Evolutionary conservation across 768 basidiomycete genomes (phyloP), one percentile per base, ranked within the genome.

Genomic region (Kwoniella bestiolae): DNA sequence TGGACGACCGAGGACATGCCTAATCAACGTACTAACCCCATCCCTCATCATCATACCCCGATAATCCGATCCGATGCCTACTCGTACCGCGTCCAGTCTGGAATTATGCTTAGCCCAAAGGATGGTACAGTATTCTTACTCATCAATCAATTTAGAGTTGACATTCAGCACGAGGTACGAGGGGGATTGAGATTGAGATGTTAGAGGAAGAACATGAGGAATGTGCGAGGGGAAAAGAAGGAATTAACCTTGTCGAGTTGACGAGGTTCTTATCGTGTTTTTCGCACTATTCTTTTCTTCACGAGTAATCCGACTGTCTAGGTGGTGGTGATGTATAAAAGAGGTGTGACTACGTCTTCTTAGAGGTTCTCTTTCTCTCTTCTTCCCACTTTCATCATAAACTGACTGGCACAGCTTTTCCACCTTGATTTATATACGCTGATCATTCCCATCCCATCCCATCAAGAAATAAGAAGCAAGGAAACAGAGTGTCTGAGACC

Each of bases 171-270:
- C 25, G 23, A 51, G 50, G 50, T 51, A 51, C 50, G 50, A 51
- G 50, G 50, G 50, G 50, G 25, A 25, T 26, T 28, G 12, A 28
- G 1, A 29, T 29, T 7, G 26, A 29, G 12, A 28, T 51, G 50
- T 51, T 51, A 47, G 50, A 51, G 29, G 50, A 29, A 51, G 50
- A 51, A 51, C 50, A 51, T 51, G 50, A 51, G 26, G 50, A 51
- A 51, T 26, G 26, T 21, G 14, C 26, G 4, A 51, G 50, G 50
- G 26, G 50, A 11, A 51, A 16, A n/a, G 14, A 6, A 11, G 23
- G 29, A 18, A 14, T 26, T 51, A 51, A 51, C 14, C 26, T 26
- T 51, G 26, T 51, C n/a, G n/a, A n/a, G n/a, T n/a, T n/a, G n/a
- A n/a, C n/a, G n/a, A n/a, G n/a, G n/a, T n/a, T n/a, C n/a, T n/a